Percentiles rank a stretch among this genome's conserved stretches.
Evolutionary conservation across 225 moss, liverwort and hornwort species (phyloP).

Genomic region (Takakia lepidozioides): DNA sequence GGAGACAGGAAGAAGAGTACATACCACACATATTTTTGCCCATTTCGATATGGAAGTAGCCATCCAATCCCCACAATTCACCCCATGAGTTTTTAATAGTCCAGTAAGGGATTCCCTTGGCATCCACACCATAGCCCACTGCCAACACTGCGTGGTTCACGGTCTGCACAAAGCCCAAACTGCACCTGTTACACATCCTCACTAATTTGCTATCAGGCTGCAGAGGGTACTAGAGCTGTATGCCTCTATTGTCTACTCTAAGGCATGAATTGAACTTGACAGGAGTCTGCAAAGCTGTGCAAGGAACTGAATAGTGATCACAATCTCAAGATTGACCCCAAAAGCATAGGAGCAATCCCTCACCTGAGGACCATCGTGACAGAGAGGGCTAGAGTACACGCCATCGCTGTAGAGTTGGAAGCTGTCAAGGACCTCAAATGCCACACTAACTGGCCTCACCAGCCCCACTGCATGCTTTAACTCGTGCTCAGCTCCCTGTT

Average conservation of each 20-base stretch:
- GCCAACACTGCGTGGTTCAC: conserved; percentile 98
- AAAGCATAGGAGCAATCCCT: too few relatives aligned
- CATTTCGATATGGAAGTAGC: conserved; percentile 90
- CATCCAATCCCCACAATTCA: conserved; percentile 58
- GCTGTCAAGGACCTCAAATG: conserved; percentile 46
- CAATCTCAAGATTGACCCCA: too few relatives aligned
- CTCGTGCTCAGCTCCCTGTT: conserved; percentile 79
- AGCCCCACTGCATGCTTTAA: conserved; percentile 88
- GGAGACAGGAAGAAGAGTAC: too few relatives aligned
- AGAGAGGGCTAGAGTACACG: conserved; percentile 54
- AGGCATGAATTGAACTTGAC: too few relatives aligned
- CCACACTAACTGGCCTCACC: conserved; percentile 79
- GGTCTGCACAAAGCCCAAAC: conserved; percentile 37
- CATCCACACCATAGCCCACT: conserved; percentile 72
- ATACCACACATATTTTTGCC: conserved; percentile 99
- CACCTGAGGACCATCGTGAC: conserved; percentile 63
- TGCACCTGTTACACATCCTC: background rate
- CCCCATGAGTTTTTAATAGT: conserved; percentile 99
- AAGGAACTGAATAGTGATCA: too few relatives aligned
- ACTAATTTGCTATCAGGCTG: background rate
- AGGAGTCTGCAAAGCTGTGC: too few relatives aligned
- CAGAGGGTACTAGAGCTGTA: too few relatives aligned
- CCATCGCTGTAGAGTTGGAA: conserved; percentile 66
- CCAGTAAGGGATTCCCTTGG: conserved; percentile 74
- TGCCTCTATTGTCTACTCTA: too few relatives aligned